A percentile compares a stretch with the other conserved stretches of the same genome.
phyloP scores from a whole-genome alignment of 192 early-diverging fungal species.

The Chytriomyces sp. region DNA sequence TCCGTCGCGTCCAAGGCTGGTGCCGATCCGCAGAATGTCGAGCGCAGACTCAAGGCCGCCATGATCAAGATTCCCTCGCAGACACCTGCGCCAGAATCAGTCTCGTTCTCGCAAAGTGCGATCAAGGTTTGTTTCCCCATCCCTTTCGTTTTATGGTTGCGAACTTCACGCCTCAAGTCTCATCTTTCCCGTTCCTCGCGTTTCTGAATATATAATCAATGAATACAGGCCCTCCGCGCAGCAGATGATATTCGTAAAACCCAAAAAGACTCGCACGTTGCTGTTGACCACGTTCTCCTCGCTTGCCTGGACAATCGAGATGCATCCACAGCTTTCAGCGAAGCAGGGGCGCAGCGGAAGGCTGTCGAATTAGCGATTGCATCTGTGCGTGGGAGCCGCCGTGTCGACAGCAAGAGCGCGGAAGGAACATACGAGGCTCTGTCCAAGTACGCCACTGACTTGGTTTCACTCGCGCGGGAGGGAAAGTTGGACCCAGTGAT shows the following conservation, averaged over 20 bases:
- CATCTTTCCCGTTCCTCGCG: too few species aligned
- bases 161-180: too few species aligned
- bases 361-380: conserved; percentile 74
- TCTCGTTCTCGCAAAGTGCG: conserved; percentile 65
- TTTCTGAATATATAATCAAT: too few species aligned
- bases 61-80: conserved; percentile 83
- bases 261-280: conserved; percentile 87
- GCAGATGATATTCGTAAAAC: conserved; percentile 82
- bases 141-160: too few species aligned
- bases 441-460: conserved; percentile 90
- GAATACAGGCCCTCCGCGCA: conserved; percentile 65
- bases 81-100: conserved; percentile 77
- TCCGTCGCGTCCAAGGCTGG: conserved; percentile 82
- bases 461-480: conserved; percentile 76
- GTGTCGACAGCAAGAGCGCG: conserved; percentile 83
- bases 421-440: conserved; percentile 92
- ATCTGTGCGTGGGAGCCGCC: conserved; percentile 75
- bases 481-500: conserved; percentile 97
- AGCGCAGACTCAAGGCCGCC: conserved; percentile 77
- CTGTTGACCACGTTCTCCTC: conserved; percentile 86
- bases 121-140: too few species aligned
- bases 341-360: conserved; percentile 70
- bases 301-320: conserved; percentile 78
- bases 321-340: conserved; percentile 59
- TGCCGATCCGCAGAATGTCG: conserved; percentile 71